Evolutionary conservation across 345 rosid species (phyloP).

Genomic region (Trapa bicornis): DNA sequence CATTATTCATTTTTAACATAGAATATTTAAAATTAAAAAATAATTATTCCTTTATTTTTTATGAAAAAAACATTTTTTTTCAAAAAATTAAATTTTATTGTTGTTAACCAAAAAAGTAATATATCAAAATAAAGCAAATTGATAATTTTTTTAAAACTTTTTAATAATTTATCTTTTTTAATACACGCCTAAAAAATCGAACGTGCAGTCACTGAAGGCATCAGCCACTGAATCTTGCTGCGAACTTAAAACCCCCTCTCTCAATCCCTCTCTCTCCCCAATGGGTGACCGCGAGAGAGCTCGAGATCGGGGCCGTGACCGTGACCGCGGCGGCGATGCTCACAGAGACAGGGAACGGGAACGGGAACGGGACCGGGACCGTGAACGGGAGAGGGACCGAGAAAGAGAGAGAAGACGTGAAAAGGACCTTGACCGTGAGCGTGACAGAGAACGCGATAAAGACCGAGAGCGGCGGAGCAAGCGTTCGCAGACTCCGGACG

Average conservation of each 20-base stretch:
- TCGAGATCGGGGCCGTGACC: constrained; percentile 16
- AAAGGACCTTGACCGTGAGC: constrained; percentile 33
- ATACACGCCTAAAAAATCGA: no score
- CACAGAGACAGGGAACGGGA: not conserved
- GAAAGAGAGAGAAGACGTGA: constrained; percentile 40
- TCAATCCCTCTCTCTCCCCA: not conserved
- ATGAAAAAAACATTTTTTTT: no score
- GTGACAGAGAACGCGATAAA: constrained; percentile 26
- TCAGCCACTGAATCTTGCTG: no score
- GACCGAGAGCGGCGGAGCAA: constrained; percentile 57
- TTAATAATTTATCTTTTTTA: no score
- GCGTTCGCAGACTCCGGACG: constrained; percentile 64
- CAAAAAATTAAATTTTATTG: no score
- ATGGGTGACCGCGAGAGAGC: constrained; percentile 27
- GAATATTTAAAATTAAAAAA: no score
- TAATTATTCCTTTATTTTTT: no score
- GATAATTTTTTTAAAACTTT: no score
- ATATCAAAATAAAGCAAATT: no score
- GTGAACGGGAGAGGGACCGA: constrained; percentile 31
- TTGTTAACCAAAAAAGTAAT: no score
- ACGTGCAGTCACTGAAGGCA: no score
- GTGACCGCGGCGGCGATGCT: constrained; percentile 26
- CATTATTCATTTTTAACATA: no score
- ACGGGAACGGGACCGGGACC: constrained; percentile 5
- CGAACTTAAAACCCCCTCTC: not conserved